Base-by-base conservation (phyloP, 2,329 filamentous ascomycete genomes). In the Trichoderma pleuroti region DNA sequence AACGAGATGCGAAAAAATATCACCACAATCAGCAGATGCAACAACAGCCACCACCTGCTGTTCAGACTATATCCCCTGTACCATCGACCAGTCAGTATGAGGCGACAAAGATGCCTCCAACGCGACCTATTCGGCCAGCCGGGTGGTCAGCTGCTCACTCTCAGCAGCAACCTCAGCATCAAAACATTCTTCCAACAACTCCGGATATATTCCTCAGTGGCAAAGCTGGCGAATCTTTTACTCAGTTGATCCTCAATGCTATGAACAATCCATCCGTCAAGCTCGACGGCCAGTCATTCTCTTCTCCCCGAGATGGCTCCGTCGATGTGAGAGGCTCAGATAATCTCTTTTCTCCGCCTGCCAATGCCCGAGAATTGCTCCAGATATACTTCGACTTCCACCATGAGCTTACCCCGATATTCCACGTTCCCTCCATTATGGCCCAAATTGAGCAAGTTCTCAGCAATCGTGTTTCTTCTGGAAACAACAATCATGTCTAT, bases 201-300 rank as follows among this genome's bases (percentile, higher is more conserved):
- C 65, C 65, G 1, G 65, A 68, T 24, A 68, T 68, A n/a, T 68
- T 68, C 9, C 65, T 68, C 54, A 68, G 26, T 28, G 65, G 65
- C 12, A 68, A 68, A 34, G 65, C 65, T 46, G 65, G 65, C 16
- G 65, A 68, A 10, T 59, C 65, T 21, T 68, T 68, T 10, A 68
- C 65, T 1, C 65, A 59, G 54, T 16, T 68, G 5, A 68, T 68
- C n/a, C 65, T 68, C 36, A 68, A 60, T 26, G 65, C 65, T 24
- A 60, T 68, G 65, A 68, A 68, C 30, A 42, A 68, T 12, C 65
- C 65, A 3, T 68, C 65, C 2, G 36, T 39, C 4, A 68, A 56
- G 54, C 54, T 68, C 9, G 65, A 68, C 18, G 28, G 36, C n/a
- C 65, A 46, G 28, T 49, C 65, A 1, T 68, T 68, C 18, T 49